phyloP scores from a whole-genome alignment of 148 eudicot genomes.

The Chenopodium album region DNA sequence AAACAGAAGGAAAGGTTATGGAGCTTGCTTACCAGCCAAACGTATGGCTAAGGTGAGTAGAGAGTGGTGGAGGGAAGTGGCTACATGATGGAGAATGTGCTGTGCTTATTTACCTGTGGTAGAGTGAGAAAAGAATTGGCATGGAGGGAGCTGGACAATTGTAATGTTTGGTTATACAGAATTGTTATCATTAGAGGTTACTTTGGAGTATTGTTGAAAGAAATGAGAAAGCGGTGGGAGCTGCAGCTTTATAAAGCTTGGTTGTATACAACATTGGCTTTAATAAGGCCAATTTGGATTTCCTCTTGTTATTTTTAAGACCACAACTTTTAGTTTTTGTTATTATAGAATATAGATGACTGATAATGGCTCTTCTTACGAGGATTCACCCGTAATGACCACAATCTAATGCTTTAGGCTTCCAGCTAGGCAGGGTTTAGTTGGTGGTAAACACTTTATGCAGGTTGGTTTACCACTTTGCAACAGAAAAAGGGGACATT shows the following conservation, averaged over 20 bases:
- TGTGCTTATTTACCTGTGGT: background rate
- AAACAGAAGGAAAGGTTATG: background rate
- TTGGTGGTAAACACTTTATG: background rate
- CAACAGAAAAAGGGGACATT: background rate
- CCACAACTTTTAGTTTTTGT: background rate
- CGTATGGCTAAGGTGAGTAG: background rate
- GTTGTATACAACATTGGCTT: background rate
- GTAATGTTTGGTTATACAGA: background rate
- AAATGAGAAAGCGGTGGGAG: background rate
- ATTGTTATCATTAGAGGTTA: background rate
- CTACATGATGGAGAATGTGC: background rate
- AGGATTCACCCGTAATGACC: background rate
- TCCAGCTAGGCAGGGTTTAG: background rate
- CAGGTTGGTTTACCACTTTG: background rate
- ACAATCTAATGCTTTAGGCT: background rate
- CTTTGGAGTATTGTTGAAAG: background rate
- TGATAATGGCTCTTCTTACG: background rate
- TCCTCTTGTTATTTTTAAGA: background rate
- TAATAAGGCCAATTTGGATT: background rate
- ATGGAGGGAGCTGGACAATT: background rate
- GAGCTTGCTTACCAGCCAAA: background rate
- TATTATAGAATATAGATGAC: background rate
- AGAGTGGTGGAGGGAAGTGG: background rate
- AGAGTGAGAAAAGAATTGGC: background rate
- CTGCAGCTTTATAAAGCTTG: background rate